Evolutionary conservation across 805 yeast genomes (phyloP), one percentile per base, ranked within the genome.

Genomic region (Isabelozyma pseudorhagii): DNA sequence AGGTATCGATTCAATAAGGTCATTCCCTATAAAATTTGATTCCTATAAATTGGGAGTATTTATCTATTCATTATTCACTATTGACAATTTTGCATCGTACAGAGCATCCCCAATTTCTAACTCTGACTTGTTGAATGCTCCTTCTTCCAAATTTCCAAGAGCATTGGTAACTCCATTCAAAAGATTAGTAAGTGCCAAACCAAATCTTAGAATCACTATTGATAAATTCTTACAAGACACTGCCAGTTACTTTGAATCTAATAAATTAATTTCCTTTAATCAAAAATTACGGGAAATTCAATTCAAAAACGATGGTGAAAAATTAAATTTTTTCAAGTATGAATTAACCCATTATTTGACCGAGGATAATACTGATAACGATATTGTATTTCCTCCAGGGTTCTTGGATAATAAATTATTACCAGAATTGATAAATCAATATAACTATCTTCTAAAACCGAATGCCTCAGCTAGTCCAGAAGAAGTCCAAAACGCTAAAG

Each of bases 351-450:
- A 50, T 15, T 64, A 60, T 47, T 54, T 63, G 13, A 55, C 55
- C 14, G 59, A 61, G 14, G 55, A 49, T 8, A 44, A 43, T 25
- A 48, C 47, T 5, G 54, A 54, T 36, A 51, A 54, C 36, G 56
- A 49, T n/a, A 46, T 42, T 27, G 18, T 48, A 8, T 72, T 66
- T 78, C 89, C 62, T 50, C 77, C 45, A 74, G 88, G 56, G 69
- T 83, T 63, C 60, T 58, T 89, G 38, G 84, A 82, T 40, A 69
- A 79, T 50, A 78, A 79, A 52, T 67, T 90, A 8, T 65, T 92
- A n/a, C 96, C 97, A 0, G 90, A 87, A 56, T 68, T 92, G 11
- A 69, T 77, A 8, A 61, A 63, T 2, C 79, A 81, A 50, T 82
- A 72, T 57, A 60, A 65, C 31, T 57, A 55, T 44, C 58, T 63